Conservation (phyloP, 441 rosid species). For the Melastoma candidum region DNA sequence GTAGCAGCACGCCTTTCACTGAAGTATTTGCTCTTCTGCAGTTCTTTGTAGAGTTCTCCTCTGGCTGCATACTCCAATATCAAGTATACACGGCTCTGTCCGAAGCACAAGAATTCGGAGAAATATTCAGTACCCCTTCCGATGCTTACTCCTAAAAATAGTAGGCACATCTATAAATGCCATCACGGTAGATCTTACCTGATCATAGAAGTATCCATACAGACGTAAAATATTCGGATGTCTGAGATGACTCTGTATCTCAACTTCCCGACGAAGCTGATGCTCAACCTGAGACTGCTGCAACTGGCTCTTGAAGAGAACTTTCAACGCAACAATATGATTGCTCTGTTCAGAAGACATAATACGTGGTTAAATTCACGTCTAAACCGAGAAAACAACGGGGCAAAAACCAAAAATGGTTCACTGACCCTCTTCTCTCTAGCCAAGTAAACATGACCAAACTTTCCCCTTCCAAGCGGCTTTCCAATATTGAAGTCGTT, state of each 20-base stretch:
- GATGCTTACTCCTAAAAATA: too few relatives aligned
- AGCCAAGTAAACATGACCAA: conserved; percentile 91
- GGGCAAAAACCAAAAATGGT: neutral
- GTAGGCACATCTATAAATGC: neutral
- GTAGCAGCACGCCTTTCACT: conserved; percentile 95
- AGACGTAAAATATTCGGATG: conserved; percentile 83
- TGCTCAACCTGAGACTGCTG: conserved; percentile 96
- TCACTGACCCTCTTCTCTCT: conserved; percentile 71
- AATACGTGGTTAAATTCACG: neutral
- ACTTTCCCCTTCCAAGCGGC: conserved; percentile 97
- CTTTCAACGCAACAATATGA: conserved; percentile 88
- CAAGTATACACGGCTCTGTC: conserved; percentile 90
- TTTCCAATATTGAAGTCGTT: conserved; percentile 88
- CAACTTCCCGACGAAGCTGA: conserved; percentile 94
- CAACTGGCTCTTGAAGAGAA: conserved; percentile 88
- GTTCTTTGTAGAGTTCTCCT: conserved; percentile 90
- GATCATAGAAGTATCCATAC: conserved; percentile 96
- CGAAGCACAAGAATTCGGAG: conserved; percentile 5
- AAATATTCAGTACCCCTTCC: neutral
- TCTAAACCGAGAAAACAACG: neutral
- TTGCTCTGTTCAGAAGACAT: conserved; percentile 50
- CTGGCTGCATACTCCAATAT: conserved; percentile 95
- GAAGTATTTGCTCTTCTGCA: conserved; percentile 87
- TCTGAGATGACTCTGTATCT: conserved; percentile 91
- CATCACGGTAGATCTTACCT: conserved; percentile 27